Evolutionary conservation across 495 filamentous ascomycete genomes (phyloP), one percentile per base, ranked within the genome.

Genomic region (Bryoglossum gracile): DNA sequence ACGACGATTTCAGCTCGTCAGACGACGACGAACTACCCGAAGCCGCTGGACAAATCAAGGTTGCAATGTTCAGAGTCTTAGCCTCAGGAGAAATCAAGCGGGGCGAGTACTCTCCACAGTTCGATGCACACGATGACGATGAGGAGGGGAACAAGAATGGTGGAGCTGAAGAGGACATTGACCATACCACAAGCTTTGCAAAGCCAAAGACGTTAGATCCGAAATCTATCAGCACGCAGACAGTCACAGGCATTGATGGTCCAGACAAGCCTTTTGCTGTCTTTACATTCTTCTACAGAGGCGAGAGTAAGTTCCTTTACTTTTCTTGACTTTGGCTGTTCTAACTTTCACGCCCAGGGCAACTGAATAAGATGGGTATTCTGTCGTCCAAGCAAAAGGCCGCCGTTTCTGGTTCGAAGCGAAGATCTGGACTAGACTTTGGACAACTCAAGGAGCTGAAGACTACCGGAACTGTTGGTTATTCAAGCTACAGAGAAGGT

Each of bases 171-270:
- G 78, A 73, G 41, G 87, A 96, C 59, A 77, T 96, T 34, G 94
- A 96, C 65, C 92, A 99, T 66, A 97, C 92, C 36, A 97, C 92
- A 19, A 97, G 92, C 61, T 99, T 99, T 66, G 94, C 94, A 10
- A 91, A 97, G 63, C 94, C 92, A 3, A 99, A 97, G 71, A 82
- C 89, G 14, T 75, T 99, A 22, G 94, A 99, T 68, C 92, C 90
- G 1, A 95, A 95, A 67, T 84, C 85, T 8, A 97, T 99, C 61
- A 95, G 89, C 58, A 97, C 94, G 0, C 92, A 99, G 67, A 96
- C 91, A 0, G 92, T 99, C 14, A 97, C 90, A 18, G 92, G 92
- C n/a, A 94, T 99, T 55, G 92, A 99, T 65, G 82, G 86, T 0
- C 86, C 89, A 19, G 89, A 96, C 46, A 87, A 88, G 64, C 94